phyloP scores from a whole-genome alignment of 2,329 filamentous ascomycete genomes.

The Dendrostoma leiphaemia region DNA sequence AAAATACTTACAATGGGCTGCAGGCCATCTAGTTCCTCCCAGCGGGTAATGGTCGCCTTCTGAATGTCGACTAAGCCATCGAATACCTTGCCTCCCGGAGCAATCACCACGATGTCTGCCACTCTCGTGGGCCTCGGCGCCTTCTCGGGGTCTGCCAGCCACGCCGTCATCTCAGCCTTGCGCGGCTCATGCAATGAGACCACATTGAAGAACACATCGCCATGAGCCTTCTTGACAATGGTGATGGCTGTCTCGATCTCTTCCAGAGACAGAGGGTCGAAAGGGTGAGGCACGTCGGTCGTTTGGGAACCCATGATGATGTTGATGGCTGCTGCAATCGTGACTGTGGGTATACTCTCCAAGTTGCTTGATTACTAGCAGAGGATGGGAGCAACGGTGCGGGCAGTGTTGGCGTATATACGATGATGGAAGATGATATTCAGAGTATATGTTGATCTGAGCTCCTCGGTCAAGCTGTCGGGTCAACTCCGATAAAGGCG shows the following conservation, averaged over 20 bases:
- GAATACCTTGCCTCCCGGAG: slow-evolving; percentile 73
- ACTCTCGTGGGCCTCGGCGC: slow-evolving; percentile 65
- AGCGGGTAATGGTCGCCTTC: slow-evolving; percentile 64
- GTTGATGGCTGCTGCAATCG: background rate
- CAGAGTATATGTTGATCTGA: background rate
- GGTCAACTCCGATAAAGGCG: slow-evolving; percentile 8
- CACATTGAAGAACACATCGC: slow-evolving; percentile 79
- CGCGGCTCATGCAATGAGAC: slow-evolving; percentile 82
- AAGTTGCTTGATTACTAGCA: background rate
- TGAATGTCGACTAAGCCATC: slow-evolving; percentile 78
- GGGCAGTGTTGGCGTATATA: too few species aligned
- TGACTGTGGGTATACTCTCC: too few species aligned
- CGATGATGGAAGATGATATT: background rate
- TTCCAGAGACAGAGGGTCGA: slow-evolving; percentile 70
- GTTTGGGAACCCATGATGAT: slow-evolving; percentile 21
- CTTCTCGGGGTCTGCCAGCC: slow-evolving; percentile 65
- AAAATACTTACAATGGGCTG: slow-evolving; percentile 68
- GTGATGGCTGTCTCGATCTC: slow-evolving; percentile 74
- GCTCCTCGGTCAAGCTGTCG: background rate
- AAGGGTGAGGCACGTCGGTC: slow-evolving; percentile 54
- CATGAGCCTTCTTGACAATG: slow-evolving; percentile 67
- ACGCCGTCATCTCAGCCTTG: slow-evolving; percentile 79
- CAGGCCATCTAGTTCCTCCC: slow-evolving; percentile 72
- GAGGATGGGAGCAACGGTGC: background rate
- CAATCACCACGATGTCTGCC: slow-evolving; percentile 82